These are phyloP conservation scores for Blakeslea trispora DNA, from an alignment of 371 early-diverging fungal genomes.

Conservation along the genomic window DNA sequence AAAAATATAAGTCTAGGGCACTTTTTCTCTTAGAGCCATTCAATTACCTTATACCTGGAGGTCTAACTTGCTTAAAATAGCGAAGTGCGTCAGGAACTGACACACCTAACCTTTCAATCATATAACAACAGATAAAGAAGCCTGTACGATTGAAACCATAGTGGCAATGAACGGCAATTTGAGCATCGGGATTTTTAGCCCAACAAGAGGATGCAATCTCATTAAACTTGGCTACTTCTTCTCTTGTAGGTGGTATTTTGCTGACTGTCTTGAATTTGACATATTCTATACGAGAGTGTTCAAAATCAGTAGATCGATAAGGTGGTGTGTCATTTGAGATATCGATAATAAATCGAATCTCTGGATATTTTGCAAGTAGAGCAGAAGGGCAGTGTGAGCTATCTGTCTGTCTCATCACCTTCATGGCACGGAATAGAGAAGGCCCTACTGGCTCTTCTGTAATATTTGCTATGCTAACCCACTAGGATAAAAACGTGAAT, in stretches of 20 bases:
- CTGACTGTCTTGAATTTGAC: constrained; percentile 66
- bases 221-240: constrained; percentile 61
- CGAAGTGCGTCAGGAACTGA: constrained; percentile 62
- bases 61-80: constrained; percentile 62
- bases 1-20: neutral
- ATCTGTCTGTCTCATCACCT: constrained; percentile 70
- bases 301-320: constrained; percentile 64
- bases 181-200: constrained; percentile 59
- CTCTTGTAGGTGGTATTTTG: constrained; percentile 67
- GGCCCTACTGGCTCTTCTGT: constrained; percentile 52
- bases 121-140: constrained; percentile 69
- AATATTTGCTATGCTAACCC: constrained; percentile 59
- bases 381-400: constrained; percentile 62
- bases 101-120: constrained; percentile 61
- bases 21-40: too few species aligned
- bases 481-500: constrained; percentile 22
- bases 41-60: constrained; percentile 72
- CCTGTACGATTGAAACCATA: constrained; percentile 77
- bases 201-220: constrained; percentile 55
- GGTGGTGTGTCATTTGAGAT: constrained; percentile 64
- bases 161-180: constrained; percentile 77
- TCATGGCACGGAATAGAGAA: constrained; percentile 63
- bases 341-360: constrained; percentile 59
- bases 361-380: constrained; percentile 63
- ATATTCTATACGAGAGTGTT: constrained; percentile 59